Evolutionary conservation across 306 rosid genomes (phyloP), one percentile per base, ranked within the genome.

Genomic region (Comarum palustre): DNA sequence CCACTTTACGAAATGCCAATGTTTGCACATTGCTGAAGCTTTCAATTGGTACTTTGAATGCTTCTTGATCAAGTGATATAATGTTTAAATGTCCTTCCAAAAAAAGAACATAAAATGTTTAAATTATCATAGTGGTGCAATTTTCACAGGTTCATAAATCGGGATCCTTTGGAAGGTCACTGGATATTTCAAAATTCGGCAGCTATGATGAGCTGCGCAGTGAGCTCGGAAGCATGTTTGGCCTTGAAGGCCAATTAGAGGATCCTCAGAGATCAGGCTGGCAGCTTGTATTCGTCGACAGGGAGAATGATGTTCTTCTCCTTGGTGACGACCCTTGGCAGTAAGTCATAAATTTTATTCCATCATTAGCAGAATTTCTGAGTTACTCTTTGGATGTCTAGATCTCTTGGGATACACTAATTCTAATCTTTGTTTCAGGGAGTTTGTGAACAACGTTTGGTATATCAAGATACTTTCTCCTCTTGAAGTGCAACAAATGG

Each of bases 261-360:
- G 92, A 87, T 80, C 96, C 90, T 79, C 81, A 78, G 76, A 90
- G 96, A 90, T 90, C 96, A 90, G 92, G 96, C 96, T 90, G 96
- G 96, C 92, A 90, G 96, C 96, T 90, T 90, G 92, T 90, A 79
- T 86, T 90, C 77, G 89, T 87, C 50, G 96, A 87, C 89, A 80
- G 89, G 83, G 92, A 87, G 90, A 87, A 87, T 79, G 92, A 90
- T 50, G 83, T 87, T 79, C 92, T 87, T 86, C 92, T 90, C 82
- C 89, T 90, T 0, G 96, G 96, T 20, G 92, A 90, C 69, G 93
- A 88, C 80, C 93, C 93, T 64, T 88, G 93, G 93, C 93, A 88
- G 93, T 88, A 84, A 88, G 93, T 86, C 69, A 47, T 27, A 15
- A 14, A 24, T 39, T 70, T n/a, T 58, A 52, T 68, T 12, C 58